Percentiles rank a stretch among this genome's conserved stretches.
These are phyloP conservation scores for Fraxinus sp. DNA, from an alignment of 305 asterid genomes.

Conservation along the genomic window DNA sequence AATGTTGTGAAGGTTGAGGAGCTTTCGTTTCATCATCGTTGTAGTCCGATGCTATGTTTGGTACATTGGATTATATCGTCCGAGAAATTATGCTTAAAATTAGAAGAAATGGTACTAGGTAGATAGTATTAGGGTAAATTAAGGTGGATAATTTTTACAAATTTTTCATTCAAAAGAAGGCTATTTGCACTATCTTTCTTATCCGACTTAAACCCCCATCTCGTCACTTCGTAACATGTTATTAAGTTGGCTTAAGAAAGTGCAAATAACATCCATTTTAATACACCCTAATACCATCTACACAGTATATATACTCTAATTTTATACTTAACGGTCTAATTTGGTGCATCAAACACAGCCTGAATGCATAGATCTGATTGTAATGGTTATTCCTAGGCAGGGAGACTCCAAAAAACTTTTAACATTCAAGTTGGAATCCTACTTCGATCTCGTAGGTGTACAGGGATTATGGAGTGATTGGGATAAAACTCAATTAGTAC, in stretches of 20 bases:
- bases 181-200: background rate
- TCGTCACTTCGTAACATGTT: background rate
- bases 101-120: background rate
- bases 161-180: background rate
- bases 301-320: background rate
- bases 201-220: background rate
- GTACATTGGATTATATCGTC: background rate
- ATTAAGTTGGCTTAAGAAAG: background rate
- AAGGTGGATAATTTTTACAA: background rate
- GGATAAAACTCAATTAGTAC: background rate
- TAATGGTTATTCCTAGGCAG: background rate
- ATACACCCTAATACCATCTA: background rate
- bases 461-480: background rate
- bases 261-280: background rate
- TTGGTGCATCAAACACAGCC: background rate
- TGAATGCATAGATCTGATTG: background rate
- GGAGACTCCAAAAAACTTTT: background rate
- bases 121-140: background rate
- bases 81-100: background rate
- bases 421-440: background rate
- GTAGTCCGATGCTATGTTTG: background rate
- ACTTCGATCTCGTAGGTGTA: background rate
- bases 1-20: background rate
- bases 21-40: background rate
- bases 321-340: background rate